Conservation (phyloP, 163 green algal species). For the Scenedesmus sp. region DNA sequence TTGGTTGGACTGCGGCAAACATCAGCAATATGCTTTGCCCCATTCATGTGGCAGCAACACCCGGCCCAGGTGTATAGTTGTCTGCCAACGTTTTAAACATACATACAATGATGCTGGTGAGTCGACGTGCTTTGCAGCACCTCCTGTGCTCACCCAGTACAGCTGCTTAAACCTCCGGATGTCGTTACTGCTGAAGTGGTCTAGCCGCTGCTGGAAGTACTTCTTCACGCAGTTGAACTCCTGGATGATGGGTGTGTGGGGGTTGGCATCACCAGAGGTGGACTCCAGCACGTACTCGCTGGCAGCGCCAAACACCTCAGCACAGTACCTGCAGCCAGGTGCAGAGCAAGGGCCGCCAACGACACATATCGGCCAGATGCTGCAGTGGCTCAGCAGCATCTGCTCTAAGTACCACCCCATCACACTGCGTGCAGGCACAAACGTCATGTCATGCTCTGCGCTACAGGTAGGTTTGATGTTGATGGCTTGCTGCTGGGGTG, state of each 20-base stretch:
- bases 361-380: no score
- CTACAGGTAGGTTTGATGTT: no score
- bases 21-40: not conserved
- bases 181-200: not conserved
- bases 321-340: not conserved
- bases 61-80: no score
- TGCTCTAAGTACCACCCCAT: no score
- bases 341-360: no score
- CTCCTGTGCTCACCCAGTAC: slow-evolving; percentile 1
- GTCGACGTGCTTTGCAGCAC: no score
- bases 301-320: not conserved
- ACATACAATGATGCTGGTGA: no score
- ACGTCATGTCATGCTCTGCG: not conserved
- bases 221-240: not conserved
- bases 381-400: no score
- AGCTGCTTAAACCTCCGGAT: slow-evolving; percentile 17
- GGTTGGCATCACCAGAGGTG: not conserved
- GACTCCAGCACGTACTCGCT: not conserved
- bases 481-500: no score
- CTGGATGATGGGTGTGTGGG: not conserved
- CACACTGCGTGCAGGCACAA: not conserved
- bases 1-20: not conserved
- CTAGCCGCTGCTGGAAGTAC: not conserved
- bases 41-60: no score
- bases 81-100: no score